Evolutionary conservation across 192 early-diverging fungal genomes (phyloP), one percentile per base, ranked within the genome.

Genomic region (Neocallimastix lanati): DNA sequence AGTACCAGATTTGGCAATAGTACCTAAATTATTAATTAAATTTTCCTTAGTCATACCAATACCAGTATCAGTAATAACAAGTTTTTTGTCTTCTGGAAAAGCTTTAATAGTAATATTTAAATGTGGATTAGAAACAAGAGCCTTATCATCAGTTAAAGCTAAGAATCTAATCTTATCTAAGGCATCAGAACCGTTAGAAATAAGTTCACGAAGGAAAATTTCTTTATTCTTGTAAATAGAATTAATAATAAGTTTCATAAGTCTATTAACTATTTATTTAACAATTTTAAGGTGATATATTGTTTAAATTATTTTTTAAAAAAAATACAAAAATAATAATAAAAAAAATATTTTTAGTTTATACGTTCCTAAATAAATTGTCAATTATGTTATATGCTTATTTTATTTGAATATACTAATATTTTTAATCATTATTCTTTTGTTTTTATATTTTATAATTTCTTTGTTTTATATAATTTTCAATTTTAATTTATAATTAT

Each of bases 1-100:
- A 3, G 98, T 98, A 13, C 98, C 98, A 7, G 96, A 98, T 84
- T 97, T 97, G 36, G 98, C 98, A 86, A 99, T 96, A 11, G 97
- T 98, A 58, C 98, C 98, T 14, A 99, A 87, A 84, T 97, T 97
- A 37, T 93, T 85, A 77, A 79, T 28, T 30, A 29, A 80, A 29
- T 96, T 92, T 40, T 93, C 86, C 50, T 91, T 90, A 78, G 92
- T 96, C 98, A 98, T 98, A 76, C 98, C 98, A 76, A 99, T 90
- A 81, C 98, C 98, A n/a, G 96, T 91, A 83, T 99, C 98, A 35
- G 86, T 87, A 79, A 99, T 96, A 12, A 91, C 91, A 67, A 99
- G 84, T 18, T 93, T 88, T 37, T 93, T 91, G 50, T 86, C 80
- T 16, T 91, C 91, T 80, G 88, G 85, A 86, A 98, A 89, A 29